Evolutionary conservation across 768 basidiomycete species (phyloP), one percentile per base, ranked within the genome.

Genomic region (Mycena haematopus): DNA sequence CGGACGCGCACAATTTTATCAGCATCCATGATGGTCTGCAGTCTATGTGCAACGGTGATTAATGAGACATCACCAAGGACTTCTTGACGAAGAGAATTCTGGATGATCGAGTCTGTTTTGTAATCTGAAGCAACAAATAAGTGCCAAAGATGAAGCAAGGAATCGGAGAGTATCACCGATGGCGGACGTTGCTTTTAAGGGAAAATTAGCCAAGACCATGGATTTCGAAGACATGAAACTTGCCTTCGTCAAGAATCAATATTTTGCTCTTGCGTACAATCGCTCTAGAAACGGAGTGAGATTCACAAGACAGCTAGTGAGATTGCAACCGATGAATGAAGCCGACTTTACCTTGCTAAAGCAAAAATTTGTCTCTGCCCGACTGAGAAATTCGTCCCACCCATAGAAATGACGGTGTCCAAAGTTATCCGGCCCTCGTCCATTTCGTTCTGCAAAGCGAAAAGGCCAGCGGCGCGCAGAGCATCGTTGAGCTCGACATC

Each of bases 281-380:
- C 7, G 62, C 62, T 24, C 56, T 63, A 2, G 17, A 17, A 22
- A 19, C n/a, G 42, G 6, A 38, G 40, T 42, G 10, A 42, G n/a
- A 11, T n/a, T n/a, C n/a, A n/a, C n/a, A n/a, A n/a, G n/a, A 17
- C 13, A 6, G n/a, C 19, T 13, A 38, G 3, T 19, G 21, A n/a
- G n/a, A n/a, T n/a, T n/a, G n/a, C n/a, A n/a, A n/a, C n/a, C 5
- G 52, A 24, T 38, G 2, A 13, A 19, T 19, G 5, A 6, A 15
- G 22, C 11, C 5, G 2, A n/a, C 19, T 29, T 80, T 19, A 57
- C 61, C 55, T 50, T 57, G 81, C 80, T 2, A 83, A 69, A 0
- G 81, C 80, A 24, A 83, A 67, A 31, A 83, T 74, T 64, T 84
- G 82, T 15, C 80, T 69, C 63, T 83, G 81, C 6, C 82, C 82